phyloP scores from a whole-genome alignment of 345 rosid genomes.

The Cochlearia excelsa region DNA sequence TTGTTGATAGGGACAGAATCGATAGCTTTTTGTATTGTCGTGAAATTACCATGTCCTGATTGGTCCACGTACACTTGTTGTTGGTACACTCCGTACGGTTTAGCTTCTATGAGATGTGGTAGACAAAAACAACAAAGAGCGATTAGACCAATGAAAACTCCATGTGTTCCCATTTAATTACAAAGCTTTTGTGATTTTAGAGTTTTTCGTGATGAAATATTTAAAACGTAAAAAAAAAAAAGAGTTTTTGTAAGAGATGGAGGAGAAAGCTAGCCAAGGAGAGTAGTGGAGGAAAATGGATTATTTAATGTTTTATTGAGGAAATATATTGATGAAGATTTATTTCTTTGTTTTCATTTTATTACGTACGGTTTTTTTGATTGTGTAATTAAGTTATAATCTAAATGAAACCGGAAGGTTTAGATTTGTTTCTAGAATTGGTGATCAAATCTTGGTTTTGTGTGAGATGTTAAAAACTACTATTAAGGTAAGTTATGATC shows the following conservation, averaged over 20 bases:
- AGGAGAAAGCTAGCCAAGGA: neutral
- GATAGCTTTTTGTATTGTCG: constrained; percentile 58
- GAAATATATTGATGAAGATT: constrained; percentile 8
- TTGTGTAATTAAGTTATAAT: constrained; percentile 12
- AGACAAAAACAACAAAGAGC: constrained; percentile 20
- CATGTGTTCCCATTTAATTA: too few species aligned
- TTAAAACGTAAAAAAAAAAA: neutral
- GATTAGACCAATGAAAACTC: neutral
- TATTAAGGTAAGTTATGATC: constrained; percentile 7
- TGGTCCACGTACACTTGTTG: constrained; percentile 41
- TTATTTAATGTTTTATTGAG: neutral
- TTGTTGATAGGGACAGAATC: constrained; percentile 51
- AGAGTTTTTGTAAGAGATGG: neutral
- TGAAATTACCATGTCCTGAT: constrained; percentile 49
- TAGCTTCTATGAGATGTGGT: constrained; percentile 12
- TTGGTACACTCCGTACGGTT: constrained; percentile 16
- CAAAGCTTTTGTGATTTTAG: too few species aligned
- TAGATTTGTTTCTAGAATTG: constrained; percentile 22
- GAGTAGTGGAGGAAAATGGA: neutral
- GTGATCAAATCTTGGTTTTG: constrained; percentile 14
- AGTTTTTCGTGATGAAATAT: too few species aligned
- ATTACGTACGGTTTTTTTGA: neutral
- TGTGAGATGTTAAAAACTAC: constrained; percentile 14
- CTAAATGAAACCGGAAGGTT: constrained; percentile 25
- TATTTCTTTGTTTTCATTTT: constrained; percentile 11